These are phyloP conservation scores for Ceratocystis smalleyi DNA, from an alignment of 2,329 filamentous ascomycete species.

Conservation along the genomic window DNA sequence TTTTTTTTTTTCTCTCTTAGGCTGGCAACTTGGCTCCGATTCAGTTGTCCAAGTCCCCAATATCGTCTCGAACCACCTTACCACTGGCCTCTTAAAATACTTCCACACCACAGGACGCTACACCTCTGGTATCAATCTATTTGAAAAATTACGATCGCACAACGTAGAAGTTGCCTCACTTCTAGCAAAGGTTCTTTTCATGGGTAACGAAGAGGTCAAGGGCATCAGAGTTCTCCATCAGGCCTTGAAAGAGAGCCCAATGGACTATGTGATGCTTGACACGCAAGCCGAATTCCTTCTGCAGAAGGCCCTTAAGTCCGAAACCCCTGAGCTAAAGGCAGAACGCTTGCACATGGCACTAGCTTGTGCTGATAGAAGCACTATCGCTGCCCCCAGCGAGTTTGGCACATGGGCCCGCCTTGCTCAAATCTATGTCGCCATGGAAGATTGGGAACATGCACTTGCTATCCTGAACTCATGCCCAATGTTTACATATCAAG, in stretches of 20 bases:
- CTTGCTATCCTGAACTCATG: constrained; percentile 93
- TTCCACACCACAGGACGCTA: constrained; percentile 91
- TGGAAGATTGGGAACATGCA: constrained; percentile 94
- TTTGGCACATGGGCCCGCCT: constrained; percentile 93
- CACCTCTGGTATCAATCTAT: constrained; percentile 89
- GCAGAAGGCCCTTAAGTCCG: constrained; percentile 53
- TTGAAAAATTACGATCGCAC: constrained; percentile 81
- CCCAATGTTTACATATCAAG: constrained; percentile 99
- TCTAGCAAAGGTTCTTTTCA: constrained; percentile 76
- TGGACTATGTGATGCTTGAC: constrained; percentile 95
- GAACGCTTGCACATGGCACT: constrained; percentile 70
- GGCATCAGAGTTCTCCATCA: constrained; percentile 79
- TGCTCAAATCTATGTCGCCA: constrained; percentile 80
- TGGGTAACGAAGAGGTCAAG: constrained; percentile 94
- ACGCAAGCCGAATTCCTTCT: constrained; percentile 85
- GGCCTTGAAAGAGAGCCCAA: constrained; percentile 75
- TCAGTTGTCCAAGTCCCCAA: constrained; percentile 96
- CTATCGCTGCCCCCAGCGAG: constrained; percentile 88
- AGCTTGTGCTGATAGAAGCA: constrained; percentile 85
- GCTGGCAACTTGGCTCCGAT: constrained; percentile 90
- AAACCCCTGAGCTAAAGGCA: constrained; percentile 39
- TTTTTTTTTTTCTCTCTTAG: constrained; percentile 28
- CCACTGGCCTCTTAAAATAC: constrained; percentile 83
- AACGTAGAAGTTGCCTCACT: constrained; percentile 91
- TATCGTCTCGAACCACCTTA: constrained; percentile 88